Percentiles rank a stretch among this genome's conserved stretches.
These are phyloP conservation scores for Pterocarpus santalinus DNA, from an alignment of 306 rosid species.

Conservation along the genomic window DNA sequence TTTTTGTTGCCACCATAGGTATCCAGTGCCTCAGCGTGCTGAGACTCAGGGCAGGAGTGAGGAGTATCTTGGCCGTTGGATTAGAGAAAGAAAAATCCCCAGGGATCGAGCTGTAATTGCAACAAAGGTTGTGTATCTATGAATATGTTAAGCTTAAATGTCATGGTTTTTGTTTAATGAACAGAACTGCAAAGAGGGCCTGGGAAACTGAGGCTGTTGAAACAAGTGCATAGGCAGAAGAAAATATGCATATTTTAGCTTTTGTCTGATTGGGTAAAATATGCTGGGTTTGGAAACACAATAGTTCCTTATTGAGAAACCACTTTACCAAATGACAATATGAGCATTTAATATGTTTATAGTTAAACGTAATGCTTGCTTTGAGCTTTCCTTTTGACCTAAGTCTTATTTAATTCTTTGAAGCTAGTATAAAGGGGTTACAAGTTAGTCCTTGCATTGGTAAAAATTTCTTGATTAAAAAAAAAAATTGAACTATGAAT, in stretches of 20 bases:
- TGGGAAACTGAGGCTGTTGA: constrained; percentile 4
- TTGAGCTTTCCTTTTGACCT: too few relatives aligned
- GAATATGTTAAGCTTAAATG: background rate
- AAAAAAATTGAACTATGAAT: too few relatives aligned
- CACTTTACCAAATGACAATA: background rate
- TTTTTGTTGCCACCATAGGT: constrained; percentile 53
- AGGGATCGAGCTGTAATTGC: constrained; percentile 73
- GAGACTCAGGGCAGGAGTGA: constrained; percentile 84
- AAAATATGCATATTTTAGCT: background rate
- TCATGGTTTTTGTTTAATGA: background rate
- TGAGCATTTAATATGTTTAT: too few relatives aligned
- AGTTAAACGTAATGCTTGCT: too few relatives aligned
- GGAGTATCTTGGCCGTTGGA: constrained; percentile 88
- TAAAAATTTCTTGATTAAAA: too few relatives aligned
- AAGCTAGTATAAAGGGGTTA: too few relatives aligned
- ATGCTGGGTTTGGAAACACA: background rate
- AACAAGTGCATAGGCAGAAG: constrained; percentile 1
- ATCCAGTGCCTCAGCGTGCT: constrained; percentile 90
- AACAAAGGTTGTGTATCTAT: constrained; percentile 68
- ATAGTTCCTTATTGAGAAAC: background rate
- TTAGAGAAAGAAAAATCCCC: constrained; percentile 62
- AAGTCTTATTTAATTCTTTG: too few relatives aligned
- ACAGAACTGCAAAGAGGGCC: background rate
- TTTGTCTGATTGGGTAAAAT: background rate
- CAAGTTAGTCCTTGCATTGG: too few relatives aligned